Conservation (phyloP, 1,284 basidiomycete species). For the Hortiboletus rubellus region DNA sequence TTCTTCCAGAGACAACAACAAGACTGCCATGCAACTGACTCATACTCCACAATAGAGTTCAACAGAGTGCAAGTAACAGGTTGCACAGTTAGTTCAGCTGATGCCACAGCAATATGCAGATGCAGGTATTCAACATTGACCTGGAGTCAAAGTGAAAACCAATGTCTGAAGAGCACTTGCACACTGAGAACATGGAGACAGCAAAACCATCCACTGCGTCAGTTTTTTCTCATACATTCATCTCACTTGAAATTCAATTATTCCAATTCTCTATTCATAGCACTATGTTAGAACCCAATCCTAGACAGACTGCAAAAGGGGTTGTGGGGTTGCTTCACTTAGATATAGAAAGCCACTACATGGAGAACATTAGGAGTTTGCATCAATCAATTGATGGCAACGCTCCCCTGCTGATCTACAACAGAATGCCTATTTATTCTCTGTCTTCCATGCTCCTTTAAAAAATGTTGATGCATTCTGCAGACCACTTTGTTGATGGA, state of each 20-base stretch:
- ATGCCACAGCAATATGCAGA: not conserved
- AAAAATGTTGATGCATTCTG: not conserved
- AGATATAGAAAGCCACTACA: not conserved
- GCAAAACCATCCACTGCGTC: not conserved
- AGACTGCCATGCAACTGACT: not conserved
- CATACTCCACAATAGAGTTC: not conserved
- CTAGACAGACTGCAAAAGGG: not conserved
- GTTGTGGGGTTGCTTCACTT: not conserved
- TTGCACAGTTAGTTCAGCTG: not conserved
- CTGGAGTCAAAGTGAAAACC: not conserved
- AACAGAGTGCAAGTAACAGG: not conserved
- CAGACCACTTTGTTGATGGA: not conserved
- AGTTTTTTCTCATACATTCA: not conserved
- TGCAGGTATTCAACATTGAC: not conserved
- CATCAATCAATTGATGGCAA: not conserved
- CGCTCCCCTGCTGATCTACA: not conserved
- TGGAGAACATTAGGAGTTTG: not conserved
- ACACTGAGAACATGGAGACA: not conserved
- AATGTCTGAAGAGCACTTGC: not conserved
- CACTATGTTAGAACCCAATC: not conserved
- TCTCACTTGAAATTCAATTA: not conserved
- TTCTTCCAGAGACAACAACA: not conserved
- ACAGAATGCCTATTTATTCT: not conserved
- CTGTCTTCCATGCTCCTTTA: not conserved
- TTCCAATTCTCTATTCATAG: not conserved